Conservation (phyloP, 345 rosid species). For the Rhizophora apiculata region DNA sequence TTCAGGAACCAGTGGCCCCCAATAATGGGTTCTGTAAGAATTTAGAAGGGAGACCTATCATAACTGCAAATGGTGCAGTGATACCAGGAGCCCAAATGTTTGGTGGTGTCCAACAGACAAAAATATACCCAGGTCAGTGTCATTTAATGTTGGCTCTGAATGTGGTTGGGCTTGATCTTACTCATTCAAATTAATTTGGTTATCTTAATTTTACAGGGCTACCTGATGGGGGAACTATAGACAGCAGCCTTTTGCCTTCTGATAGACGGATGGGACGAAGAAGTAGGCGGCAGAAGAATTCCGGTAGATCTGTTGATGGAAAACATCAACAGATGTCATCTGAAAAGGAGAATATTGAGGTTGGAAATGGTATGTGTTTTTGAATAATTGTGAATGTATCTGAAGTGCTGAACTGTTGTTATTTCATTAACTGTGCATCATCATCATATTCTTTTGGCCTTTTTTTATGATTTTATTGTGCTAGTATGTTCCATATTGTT, state of each 20-base stretch:
- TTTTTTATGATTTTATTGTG: slow-evolving; percentile 9
- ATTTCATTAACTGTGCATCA: slow-evolving; percentile 39
- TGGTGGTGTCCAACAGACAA: slow-evolving; percentile 20
- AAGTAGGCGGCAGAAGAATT: slow-evolving; percentile 71
- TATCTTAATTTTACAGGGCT: slow-evolving; percentile 25
- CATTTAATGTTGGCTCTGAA: slow-evolving; percentile 1
- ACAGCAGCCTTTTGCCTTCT: slow-evolving; percentile 43
- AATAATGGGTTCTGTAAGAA: slow-evolving; percentile 34
- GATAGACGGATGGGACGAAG: slow-evolving; percentile 63
- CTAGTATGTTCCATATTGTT: not conserved
- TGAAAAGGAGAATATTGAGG: slow-evolving; percentile 49
- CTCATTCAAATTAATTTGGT: slow-evolving; percentile 19
- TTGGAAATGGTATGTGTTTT: slow-evolving; percentile 24
- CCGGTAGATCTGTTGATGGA: slow-evolving; percentile 52
- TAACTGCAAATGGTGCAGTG: slow-evolving; percentile 26
- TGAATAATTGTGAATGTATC: not conserved
- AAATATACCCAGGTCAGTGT: slow-evolving; percentile 51
- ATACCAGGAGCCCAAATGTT: slow-evolving; percentile 23
- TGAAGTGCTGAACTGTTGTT: slow-evolving; percentile 2
- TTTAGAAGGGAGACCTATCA: slow-evolving; percentile 29
- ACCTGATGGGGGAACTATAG: slow-evolving; percentile 36
- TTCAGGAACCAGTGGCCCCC: slow-evolving; percentile 39
- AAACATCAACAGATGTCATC: slow-evolving; percentile 27
- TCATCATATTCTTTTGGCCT: slow-evolving; percentile 4
- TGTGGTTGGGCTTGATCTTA: slow-evolving; percentile 9